These are phyloP conservation scores for Larix sibirica DNA, from an alignment of 83 land plant genomes.

Conservation along the genomic window DNA sequence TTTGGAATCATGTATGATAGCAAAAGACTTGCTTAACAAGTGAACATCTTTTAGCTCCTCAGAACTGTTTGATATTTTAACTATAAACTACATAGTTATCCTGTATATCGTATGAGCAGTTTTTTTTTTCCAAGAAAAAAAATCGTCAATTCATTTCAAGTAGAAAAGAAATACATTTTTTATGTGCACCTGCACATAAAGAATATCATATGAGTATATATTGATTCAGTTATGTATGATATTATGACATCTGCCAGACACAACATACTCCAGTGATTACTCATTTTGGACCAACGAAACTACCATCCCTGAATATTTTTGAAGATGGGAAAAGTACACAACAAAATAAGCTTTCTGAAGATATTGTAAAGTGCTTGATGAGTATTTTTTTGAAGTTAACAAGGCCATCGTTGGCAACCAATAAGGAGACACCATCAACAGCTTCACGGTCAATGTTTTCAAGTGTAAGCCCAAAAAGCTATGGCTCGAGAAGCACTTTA, in stretches of 20 bases:
- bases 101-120: background rate
- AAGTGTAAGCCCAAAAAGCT: background rate
- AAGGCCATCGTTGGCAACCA: slow-evolving; percentile 23
- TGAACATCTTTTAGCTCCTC: background rate
- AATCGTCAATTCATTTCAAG: no score
- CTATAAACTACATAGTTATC: background rate
- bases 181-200: no score
- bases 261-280: background rate
- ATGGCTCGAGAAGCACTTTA: background rate
- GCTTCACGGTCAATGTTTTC: slow-evolving; percentile 29
- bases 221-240: background rate
- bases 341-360: slow-evolving; percentile 82
- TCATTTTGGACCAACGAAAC: slow-evolving; percentile 7
- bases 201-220: background rate
- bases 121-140: no score
- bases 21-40: background rate
- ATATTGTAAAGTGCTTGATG: slow-evolving; percentile 61
- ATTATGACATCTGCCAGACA: background rate
- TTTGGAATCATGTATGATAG: background rate
- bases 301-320: background rate
- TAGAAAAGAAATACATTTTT: no score
- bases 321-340: slow-evolving; percentile 7
- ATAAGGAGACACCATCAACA: slow-evolving; percentile 33
- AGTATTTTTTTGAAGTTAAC: slow-evolving; percentile 45
- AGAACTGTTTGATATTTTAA: background rate